These are phyloP conservation scores for Gossypium bickii DNA, from an alignment of 345 rosid species.

Conservation along the genomic window DNA sequence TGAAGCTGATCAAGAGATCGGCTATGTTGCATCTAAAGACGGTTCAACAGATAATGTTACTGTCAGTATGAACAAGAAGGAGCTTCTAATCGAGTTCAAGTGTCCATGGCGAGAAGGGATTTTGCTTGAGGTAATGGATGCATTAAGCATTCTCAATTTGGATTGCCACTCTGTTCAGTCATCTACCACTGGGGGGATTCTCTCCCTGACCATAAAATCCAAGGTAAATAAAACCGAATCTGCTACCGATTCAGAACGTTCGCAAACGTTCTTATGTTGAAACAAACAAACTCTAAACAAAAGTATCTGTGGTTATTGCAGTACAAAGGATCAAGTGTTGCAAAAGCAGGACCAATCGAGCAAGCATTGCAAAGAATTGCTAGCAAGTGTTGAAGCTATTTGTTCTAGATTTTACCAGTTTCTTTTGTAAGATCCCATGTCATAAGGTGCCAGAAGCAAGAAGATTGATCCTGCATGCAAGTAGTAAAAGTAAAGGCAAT, in stretches of 20 bases:
- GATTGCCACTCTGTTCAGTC: slow-evolving; percentile 85
- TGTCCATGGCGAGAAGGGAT: slow-evolving; percentile 84
- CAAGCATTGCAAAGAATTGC: slow-evolving; percentile 58
- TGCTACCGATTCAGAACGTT: not conserved
- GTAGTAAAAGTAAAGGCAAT: slow-evolving; percentile 16
- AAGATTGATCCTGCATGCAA: slow-evolving; percentile 6
- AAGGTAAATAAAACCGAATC: slow-evolving; percentile 42
- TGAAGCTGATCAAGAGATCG: slow-evolving; percentile 34
- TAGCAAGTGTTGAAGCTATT: slow-evolving; percentile 42
- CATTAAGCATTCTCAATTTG: slow-evolving; percentile 46
- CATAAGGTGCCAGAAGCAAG: slow-evolving; percentile 6
- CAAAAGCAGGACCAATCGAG: slow-evolving; percentile 48
- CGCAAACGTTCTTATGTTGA: no score
- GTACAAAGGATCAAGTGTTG: slow-evolving; percentile 47
- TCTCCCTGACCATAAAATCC: slow-evolving; percentile 56
- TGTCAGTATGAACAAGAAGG: slow-evolving; percentile 42
- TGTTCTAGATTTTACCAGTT: slow-evolving; percentile 13
- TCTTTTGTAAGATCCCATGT: slow-evolving; percentile 20
- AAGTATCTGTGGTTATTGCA: slow-evolving; percentile 27
- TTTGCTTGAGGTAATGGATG: slow-evolving; percentile 76
- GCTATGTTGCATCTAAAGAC: slow-evolving; percentile 31
- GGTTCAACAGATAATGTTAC: slow-evolving; percentile 36
- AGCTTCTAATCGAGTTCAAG: slow-evolving; percentile 57
- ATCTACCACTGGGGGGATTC: slow-evolving; percentile 50
- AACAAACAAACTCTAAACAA: not conserved